These are phyloP conservation scores for Cyberlindnera japonica DNA, from an alignment of 805 yeast genomes.

Conservation along the genomic window DNA sequence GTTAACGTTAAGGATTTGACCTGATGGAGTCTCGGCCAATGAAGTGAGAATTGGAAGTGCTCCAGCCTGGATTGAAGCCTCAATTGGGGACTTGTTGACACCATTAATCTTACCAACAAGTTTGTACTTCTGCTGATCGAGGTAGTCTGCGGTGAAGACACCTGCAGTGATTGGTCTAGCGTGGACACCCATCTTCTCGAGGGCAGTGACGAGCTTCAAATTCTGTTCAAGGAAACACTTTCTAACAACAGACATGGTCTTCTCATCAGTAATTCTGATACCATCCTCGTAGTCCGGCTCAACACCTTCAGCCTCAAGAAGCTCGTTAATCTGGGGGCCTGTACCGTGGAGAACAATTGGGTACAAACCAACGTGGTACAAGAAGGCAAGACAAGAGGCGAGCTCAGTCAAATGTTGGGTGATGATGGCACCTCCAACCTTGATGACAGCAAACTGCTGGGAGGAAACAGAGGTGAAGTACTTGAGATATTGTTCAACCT, in stretches of 20 bases:
- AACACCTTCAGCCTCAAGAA: conserved; percentile 88
- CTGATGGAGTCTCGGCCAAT: conserved; percentile 92
- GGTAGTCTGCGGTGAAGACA: conserved; percentile 88
- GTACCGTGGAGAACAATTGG: conserved; percentile 98
- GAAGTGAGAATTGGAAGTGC: conserved; percentile 96
- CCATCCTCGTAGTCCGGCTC: conserved; percentile 97
- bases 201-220: conserved; percentile 88
- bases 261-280: conserved; percentile 89
- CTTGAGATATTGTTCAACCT: conserved; percentile 95
- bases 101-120: conserved; percentile 86
- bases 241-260: conserved; percentile 95
- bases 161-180: conserved; percentile 99
- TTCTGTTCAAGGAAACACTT: conserved; percentile 94
- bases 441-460: conserved; percentile 97
- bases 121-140: conserved; percentile 86
- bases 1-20: conserved; percentile 94
- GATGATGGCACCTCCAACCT: conserved; percentile 98
- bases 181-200: conserved; percentile 94
- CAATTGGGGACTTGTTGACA: conserved; percentile 86
- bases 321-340: conserved; percentile 96
- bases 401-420: conserved; percentile 90
- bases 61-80: conserved; percentile 93
- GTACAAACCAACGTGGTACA: conserved; percentile 95
- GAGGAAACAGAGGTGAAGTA: conserved; percentile 94
- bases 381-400: conserved; percentile 92